Conservation (phyloP, 345 rosid species). For the Camelina laxa region DNA sequence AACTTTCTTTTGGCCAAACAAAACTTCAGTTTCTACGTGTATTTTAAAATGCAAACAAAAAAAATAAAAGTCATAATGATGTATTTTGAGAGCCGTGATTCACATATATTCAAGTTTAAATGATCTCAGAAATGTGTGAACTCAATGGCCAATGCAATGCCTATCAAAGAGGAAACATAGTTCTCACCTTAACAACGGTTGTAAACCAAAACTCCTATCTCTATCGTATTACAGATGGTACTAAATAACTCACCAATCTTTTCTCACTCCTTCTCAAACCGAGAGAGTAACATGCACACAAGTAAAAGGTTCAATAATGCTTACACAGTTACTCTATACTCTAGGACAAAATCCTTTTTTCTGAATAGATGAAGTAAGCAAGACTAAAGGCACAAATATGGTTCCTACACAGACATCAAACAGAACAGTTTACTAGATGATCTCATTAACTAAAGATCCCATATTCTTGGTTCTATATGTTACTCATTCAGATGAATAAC, state of each 20-base stretch:
- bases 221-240: slow-evolving; percentile 2
- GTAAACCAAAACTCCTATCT: neutral
- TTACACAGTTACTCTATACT: neutral
- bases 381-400: neutral
- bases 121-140: neutral
- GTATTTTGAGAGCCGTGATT: neutral
- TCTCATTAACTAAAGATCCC: neutral
- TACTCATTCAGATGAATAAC: slow-evolving; percentile 9
- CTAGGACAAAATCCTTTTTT: neutral
- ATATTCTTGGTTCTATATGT: slow-evolving; percentile 12
- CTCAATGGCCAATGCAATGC: slow-evolving; percentile 8
- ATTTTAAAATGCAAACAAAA: neutral
- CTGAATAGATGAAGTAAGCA: neutral
- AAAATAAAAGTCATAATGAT: neutral
- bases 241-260: neutral
- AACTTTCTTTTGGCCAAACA: too few species aligned
- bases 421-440: neutral
- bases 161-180: neutral
- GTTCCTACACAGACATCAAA: neutral
- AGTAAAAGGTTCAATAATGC: neutral
- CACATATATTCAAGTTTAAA: neutral
- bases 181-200: neutral
- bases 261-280: neutral
- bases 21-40: neutral
- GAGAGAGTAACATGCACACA: neutral